These are phyloP conservation scores for Polyporus arcularius DNA, from an alignment of 768 basidiomycete genomes.

Conservation along the genomic window DNA sequence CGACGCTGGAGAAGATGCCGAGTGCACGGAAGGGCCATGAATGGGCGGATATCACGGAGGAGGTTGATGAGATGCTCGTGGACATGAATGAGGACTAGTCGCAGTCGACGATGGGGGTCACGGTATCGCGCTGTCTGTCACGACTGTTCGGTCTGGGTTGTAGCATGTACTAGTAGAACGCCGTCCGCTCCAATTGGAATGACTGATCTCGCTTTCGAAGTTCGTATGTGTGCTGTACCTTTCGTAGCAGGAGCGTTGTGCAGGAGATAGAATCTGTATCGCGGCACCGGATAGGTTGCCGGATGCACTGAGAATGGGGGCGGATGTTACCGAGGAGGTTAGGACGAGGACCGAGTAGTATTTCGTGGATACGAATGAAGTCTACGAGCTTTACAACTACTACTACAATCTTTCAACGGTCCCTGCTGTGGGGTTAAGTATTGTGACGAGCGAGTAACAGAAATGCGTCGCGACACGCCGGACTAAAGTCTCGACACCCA, in stretches of 20 bases:
- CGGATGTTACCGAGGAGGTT: background rate
- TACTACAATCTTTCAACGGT: no score
- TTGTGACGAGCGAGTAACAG: no score
- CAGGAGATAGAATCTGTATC: background rate
- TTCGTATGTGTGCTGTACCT: background rate
- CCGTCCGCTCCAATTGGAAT: no score
- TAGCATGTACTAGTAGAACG: no score
- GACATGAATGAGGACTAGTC: background rate
- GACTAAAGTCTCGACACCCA: no score
- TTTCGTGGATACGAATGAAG: background rate
- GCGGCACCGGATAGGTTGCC: background rate
- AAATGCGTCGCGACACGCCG: no score
- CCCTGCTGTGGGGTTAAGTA: no score
- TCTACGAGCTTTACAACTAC: no score
- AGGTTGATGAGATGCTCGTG: background rate
- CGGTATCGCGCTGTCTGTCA: no score
- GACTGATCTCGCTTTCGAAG: no score
- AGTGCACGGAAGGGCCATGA: background rate
- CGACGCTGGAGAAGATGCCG: background rate
- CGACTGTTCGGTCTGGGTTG: no score
- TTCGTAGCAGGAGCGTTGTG: background rate
- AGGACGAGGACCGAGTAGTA: background rate
- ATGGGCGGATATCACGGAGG: background rate
- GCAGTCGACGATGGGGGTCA: no score
- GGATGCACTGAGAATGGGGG: background rate